These are phyloP conservation scores for Neurospora crassa DNA, from an alignment of 2,329 filamentous ascomycete species.

Conservation along the genomic window DNA sequence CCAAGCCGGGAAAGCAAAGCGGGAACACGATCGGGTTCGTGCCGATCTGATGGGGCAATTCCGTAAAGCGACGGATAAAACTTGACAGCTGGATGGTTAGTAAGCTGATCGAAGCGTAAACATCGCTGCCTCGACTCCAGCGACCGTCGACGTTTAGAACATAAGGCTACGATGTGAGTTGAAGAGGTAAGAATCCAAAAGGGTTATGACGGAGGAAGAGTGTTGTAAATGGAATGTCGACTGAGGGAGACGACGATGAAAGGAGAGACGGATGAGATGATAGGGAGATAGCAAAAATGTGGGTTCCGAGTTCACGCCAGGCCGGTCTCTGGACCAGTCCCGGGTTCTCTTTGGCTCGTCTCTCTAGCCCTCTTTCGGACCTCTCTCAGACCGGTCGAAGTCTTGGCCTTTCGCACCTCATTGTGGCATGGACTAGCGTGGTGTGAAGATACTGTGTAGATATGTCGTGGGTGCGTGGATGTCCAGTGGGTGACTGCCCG, in stretches of 20 bases:
- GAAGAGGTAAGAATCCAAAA: background rate
- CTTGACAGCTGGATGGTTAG: background rate
- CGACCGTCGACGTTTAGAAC: constrained; percentile 2
- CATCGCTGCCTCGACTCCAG: constrained; percentile 5
- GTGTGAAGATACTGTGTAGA: constrained; percentile 3
- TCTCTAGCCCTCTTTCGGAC: background rate
- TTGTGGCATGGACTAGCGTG: background rate
- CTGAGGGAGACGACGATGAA: background rate
- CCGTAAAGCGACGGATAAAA: background rate
- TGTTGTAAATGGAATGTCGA: background rate
- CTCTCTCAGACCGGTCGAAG: background rate
- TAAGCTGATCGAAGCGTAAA: background rate
- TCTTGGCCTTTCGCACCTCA: background rate
- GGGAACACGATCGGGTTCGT: background rate
- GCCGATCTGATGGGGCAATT: background rate
- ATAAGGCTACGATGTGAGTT: background rate
- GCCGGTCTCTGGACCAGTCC: background rate
- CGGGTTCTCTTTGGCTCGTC: background rate
- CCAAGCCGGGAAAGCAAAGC: constrained; percentile 8
- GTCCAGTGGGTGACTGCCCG: background rate
- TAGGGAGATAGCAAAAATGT: background rate
- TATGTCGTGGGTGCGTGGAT: background rate
- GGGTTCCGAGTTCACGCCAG: background rate
- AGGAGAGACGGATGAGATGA: background rate
- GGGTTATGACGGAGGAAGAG: background rate